Evolutionary conservation across 257 asterid genomes (phyloP), one percentile per base, ranked within the genome.

Genomic region (Plectranthus barbatus): DNA sequence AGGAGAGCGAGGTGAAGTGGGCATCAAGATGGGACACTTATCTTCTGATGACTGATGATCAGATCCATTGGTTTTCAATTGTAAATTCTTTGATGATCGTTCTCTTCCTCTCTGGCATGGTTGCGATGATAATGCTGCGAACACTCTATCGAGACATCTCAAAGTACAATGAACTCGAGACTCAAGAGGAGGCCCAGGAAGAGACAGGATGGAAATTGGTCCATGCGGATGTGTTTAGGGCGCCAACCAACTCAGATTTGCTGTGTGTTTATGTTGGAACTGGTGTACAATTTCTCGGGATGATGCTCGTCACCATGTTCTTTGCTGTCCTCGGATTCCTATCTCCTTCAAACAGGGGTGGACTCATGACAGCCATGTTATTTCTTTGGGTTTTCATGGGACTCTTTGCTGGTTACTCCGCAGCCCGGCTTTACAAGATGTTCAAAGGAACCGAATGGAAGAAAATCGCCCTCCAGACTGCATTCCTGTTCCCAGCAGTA

Each of bases 1-100:
- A 86, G 95, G 92, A 84, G 64, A 86, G 95, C 72, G 86, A 80
- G 68, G 92, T 84, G 73, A 84, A 84, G 75, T 87, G 95, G 93
- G 95, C 95, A 53, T 84, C 95, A 8, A 76, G 92, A 84, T 86
- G 95, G 95, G 95, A 86, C 68, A 76, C 89, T 19, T 86, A 86
- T 68, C 90, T 86, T 39, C 80, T 86, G 21, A 86, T 86, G 90
- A 77, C 78, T 1, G 90, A 86, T 48, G 92, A 86, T 55, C 95
- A 84, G 73, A 86, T 86, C 75, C 95, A 86, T 56, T 86, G 95
- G 95, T 86, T 86, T 72, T 86, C 95, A 39, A 83, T 87, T 6
- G 86, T 87, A 6, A 84, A 87, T 40, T 87, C 95, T 62, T 73
- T 87, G 20, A 84, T 87, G 88, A 87, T 84, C 23, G 92, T 87